Evolutionary conservation across 805 yeast genomes (phyloP).

Genomic region (Barnettozyma botsteinii): DNA sequence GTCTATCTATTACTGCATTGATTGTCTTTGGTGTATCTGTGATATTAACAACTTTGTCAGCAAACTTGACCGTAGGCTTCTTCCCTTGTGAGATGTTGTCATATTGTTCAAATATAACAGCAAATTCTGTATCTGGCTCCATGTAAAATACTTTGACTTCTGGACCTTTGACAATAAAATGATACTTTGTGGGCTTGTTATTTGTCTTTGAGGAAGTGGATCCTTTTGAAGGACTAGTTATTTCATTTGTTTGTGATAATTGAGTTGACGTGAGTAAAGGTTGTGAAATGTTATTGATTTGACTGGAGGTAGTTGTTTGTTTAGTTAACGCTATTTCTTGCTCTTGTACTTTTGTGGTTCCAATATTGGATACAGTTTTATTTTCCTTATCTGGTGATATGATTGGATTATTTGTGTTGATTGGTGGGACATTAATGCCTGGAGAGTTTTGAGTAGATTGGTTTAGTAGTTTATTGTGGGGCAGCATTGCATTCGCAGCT

Average conservation of each 20-base stretch:
- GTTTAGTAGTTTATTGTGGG: too few species aligned
- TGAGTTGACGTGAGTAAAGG: constrained; percentile 6
- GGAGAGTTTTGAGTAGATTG: too few species aligned
- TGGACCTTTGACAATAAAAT: constrained; percentile 7
- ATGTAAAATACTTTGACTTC: background rate
- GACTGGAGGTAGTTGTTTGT: background rate
- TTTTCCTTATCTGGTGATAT: too few species aligned
- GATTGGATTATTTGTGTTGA: too few species aligned
- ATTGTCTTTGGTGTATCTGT: constrained; percentile 3
- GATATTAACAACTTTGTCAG: background rate
- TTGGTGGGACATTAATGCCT: too few species aligned
- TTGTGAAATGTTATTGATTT: background rate
- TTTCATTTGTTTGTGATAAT: background rate
- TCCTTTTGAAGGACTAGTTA: background rate
- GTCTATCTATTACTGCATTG: constrained; percentile 1
- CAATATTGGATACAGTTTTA: too few species aligned
- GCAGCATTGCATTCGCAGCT: too few species aligned
- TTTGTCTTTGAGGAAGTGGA: background rate
- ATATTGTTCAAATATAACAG: background rate
- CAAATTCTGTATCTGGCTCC: constrained; percentile 1
- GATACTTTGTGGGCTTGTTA: background rate
- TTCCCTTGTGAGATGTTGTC: constrained; percentile 1
- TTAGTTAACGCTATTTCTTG: too few species aligned
- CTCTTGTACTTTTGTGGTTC: too few species aligned
- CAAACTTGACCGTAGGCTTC: constrained; percentile 1